These are phyloP conservation scores for Pichia rugopelliculosa DNA, from an alignment of 805 yeast genomes.

Conservation along the genomic window DNA sequence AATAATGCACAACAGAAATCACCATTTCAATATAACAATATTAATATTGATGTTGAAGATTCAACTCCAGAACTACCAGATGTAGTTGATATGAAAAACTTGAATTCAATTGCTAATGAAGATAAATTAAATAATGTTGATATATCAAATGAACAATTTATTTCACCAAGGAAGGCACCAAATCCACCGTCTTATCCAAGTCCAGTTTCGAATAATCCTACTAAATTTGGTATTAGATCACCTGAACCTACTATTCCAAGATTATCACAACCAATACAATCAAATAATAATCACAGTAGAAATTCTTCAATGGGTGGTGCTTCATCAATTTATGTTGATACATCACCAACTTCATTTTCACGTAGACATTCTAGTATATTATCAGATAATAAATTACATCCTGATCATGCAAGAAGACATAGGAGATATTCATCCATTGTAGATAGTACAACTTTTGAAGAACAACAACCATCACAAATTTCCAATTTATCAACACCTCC, in stretches of 20 bases:
- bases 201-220: slow-evolving; percentile 19
- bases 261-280: background rate
- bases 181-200: slow-evolving; percentile 44
- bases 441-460: background rate
- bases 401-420: slow-evolving; percentile 9
- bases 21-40: slow-evolving; percentile 1
- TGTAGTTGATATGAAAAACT: background rate
- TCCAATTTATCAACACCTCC: background rate
- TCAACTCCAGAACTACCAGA: background rate
- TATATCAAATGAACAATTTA: slow-evolving; percentile 26
- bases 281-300: slow-evolving; percentile 19
- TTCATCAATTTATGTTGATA: slow-evolving; percentile 38
- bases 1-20: background rate
- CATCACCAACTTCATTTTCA: slow-evolving; percentile 2
- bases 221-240: slow-evolving; percentile 21
- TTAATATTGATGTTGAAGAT: background rate
- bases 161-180: slow-evolving; percentile 70
- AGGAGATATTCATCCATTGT: slow-evolving; percentile 9
- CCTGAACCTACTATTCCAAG: slow-evolving; percentile 3
- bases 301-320: slow-evolving; percentile 21
- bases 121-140: background rate
- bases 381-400: background rate
- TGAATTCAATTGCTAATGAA: background rate
- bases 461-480: background rate
- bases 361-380: slow-evolving; percentile 5